Evolutionary conservation across 768 basidiomycete species (phyloP).

Genomic region (Boletus insuetus): DNA sequence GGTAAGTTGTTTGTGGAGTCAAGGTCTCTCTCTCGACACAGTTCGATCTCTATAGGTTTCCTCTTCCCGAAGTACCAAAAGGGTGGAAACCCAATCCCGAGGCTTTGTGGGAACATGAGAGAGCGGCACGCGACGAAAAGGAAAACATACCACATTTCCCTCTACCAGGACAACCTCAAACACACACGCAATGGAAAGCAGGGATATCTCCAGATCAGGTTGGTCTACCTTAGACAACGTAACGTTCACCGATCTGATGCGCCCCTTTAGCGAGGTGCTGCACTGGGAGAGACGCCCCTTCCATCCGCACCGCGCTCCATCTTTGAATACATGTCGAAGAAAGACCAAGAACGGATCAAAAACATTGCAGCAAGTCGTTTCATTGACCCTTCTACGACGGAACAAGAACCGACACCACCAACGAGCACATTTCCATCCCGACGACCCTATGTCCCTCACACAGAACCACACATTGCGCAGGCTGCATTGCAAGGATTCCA

Average conservation of each 20-base stretch:
- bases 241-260: conserved; percentile 3
- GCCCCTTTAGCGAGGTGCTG: conserved; percentile 65
- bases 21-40: conserved; percentile 15
- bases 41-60: conserved; percentile 56
- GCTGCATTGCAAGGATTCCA: conserved; percentile 88
- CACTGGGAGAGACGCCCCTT: conserved; percentile 80
- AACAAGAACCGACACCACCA: conserved; percentile 21
- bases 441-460: conserved; percentile 48
- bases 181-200: conserved; percentile 52
- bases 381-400: conserved; percentile 22
- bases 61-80: conserved; percentile 74
- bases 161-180: conserved; percentile 24
- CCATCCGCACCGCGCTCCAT: conserved; percentile 74
- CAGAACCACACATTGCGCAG: conserved; percentile 77
- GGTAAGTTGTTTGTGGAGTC: conserved; percentile 41
- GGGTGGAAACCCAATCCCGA: conserved; percentile 86
- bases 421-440: conserved; percentile 19
- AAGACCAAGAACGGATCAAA: conserved; percentile 83
- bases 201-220: conserved; percentile 75
- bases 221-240: conserved; percentile 21
- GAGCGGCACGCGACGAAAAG: conserved; percentile 38
- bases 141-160: conserved; percentile 38
- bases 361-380: conserved; percentile 42
- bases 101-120: conserved; percentile 63
- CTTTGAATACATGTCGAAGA: conserved; percentile 92